A percentile compares a stretch with the other conserved stretches of the same genome.
Evolutionary conservation across 2,329 filamentous ascomycete genomes (phyloP).

Genomic region (Alternaria metachromatica): DNA sequence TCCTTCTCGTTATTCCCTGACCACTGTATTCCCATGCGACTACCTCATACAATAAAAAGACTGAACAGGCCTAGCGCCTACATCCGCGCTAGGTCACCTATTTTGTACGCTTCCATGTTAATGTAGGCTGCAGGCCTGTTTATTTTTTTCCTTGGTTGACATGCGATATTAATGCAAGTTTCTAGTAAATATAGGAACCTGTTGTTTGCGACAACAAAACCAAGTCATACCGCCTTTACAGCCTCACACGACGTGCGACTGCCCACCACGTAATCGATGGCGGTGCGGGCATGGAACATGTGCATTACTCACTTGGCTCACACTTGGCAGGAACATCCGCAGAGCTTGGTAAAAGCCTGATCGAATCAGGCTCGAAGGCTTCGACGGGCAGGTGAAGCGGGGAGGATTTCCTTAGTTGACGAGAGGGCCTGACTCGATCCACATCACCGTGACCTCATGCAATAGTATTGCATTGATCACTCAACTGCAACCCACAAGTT

Average conservation of each 20-base stretch:
- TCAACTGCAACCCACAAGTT: background rate
- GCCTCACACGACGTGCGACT: background rate
- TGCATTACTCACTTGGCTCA: background rate
- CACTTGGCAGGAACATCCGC: background rate
- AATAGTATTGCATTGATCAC: background rate
- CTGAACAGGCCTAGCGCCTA: too few species aligned
- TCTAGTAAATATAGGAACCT: background rate
- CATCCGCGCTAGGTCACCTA: too few species aligned
- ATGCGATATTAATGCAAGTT: background rate
- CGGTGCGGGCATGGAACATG: background rate
- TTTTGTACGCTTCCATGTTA: too few species aligned
- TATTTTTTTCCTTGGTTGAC: too few species aligned
- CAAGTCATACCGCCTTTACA: background rate
- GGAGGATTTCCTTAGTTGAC: background rate
- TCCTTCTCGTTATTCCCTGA: background rate
- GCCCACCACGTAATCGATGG: background rate
- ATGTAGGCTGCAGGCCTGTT: too few species aligned
- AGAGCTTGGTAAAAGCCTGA: background rate
- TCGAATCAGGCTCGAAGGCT: background rate
- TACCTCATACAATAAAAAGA: too few species aligned
- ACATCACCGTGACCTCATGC: background rate
- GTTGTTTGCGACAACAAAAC: background rate
- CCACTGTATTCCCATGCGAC: background rate
- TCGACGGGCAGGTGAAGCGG: background rate
- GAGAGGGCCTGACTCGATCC: background rate